Conservation (phyloP, 2,329 filamentous ascomycete genomes). For the Hypomyces rosellus region DNA sequence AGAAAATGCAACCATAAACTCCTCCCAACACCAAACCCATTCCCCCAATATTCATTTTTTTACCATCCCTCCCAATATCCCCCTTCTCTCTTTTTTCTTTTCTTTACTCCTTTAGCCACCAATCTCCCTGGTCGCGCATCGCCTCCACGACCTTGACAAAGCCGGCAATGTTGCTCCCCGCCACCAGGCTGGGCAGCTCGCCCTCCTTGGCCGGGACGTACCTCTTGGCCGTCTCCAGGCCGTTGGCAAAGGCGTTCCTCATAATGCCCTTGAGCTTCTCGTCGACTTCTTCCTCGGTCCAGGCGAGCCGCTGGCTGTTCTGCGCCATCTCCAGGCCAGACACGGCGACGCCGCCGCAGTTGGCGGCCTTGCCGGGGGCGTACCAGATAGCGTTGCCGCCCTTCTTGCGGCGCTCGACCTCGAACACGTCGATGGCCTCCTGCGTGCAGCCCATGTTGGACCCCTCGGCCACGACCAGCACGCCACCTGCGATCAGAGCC, state of each 20-base stretch:
- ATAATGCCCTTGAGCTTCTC: slow-evolving; percentile 88
- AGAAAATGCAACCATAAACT: too few species aligned
- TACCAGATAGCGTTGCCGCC: slow-evolving; percentile 77
- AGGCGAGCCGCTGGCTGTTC: slow-evolving; percentile 79
- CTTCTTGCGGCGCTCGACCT: slow-evolving; percentile 67
- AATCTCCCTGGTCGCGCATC: slow-evolving; percentile 96
- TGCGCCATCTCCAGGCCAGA: slow-evolving; percentile 98
- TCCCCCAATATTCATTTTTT: too few species aligned
- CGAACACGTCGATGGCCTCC: slow-evolving; percentile 89
- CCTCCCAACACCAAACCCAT: too few species aligned
- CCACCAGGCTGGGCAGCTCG: slow-evolving; percentile 83
- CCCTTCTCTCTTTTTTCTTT: background rate
- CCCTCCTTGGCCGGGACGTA: slow-evolving; percentile 74
- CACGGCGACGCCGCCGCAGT: slow-evolving; percentile 94
- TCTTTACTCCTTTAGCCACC: slow-evolving; percentile 49
- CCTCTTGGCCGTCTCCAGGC: slow-evolving; percentile 80
- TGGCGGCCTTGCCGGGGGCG: slow-evolving; percentile 92
- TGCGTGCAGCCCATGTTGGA: slow-evolving; percentile 99
- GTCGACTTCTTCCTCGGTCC: slow-evolving; percentile 88
- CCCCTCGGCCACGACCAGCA: slow-evolving; percentile 86
- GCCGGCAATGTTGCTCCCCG: slow-evolving; percentile 93
- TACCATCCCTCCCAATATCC: too few species aligned
- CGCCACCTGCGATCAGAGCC: slow-evolving; percentile 68
- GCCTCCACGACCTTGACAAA: slow-evolving; percentile 93
- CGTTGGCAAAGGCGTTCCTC: slow-evolving; percentile 87